Evolutionary conservation across 2,329 filamentous ascomycete species (phyloP).

Genomic region (Cladosporium velox): DNA sequence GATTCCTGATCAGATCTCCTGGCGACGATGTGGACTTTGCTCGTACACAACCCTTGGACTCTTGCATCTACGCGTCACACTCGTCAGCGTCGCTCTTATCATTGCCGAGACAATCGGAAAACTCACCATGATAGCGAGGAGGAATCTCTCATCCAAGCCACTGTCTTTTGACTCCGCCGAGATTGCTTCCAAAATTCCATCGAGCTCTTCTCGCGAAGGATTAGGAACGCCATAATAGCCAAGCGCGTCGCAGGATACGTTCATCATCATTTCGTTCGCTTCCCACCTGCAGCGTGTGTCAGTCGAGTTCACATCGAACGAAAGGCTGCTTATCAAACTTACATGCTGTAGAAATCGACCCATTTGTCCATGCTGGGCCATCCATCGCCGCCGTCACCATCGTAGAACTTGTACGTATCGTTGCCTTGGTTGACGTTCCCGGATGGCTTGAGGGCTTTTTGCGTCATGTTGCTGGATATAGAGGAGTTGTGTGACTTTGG

Average conservation of each 20-base stretch:
- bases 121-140: constrained; percentile 16
- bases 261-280: constrained; percentile 13
- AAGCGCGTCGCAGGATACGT: constrained; percentile 15
- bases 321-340: neutral
- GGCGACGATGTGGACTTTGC: constrained; percentile 19
- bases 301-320: neutral
- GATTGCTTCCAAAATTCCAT: constrained; percentile 16
- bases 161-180: constrained; percentile 14
- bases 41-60: constrained; percentile 18
- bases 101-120: neutral
- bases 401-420: constrained; percentile 33
- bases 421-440: constrained; percentile 8
- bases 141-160: constrained; percentile 11
- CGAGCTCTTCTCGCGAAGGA: constrained; percentile 14
- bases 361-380: constrained; percentile 42
- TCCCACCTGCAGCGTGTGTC: neutral
- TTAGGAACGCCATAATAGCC: constrained; percentile 19
- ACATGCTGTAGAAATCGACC: constrained; percentile 41
- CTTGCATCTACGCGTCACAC: constrained; percentile 7
- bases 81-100: neutral
- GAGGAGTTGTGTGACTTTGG: neutral
- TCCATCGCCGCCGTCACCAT: constrained; percentile 41
- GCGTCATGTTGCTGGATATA: neutral
- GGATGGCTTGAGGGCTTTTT: neutral
- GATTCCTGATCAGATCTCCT: constrained; percentile 14